Conservation (phyloP, 768 basidiomycete species). For the Naganishia kalamii region DNA sequence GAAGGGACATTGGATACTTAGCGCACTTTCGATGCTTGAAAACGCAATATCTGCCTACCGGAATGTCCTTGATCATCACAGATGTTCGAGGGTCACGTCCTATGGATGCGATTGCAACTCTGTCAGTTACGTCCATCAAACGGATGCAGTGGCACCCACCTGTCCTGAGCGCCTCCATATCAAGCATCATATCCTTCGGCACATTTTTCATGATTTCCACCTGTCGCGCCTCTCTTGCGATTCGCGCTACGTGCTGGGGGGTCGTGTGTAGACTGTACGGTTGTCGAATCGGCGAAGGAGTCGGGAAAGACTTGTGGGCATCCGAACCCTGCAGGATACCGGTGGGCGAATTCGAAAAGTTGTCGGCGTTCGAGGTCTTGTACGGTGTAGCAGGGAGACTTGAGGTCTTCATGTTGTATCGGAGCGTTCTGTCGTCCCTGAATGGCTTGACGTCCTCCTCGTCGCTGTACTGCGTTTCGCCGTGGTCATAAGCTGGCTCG, state of each 20-base stretch:
- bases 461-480: background rate
- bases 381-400: background rate
- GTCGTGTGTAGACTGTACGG: slow-evolving; percentile 4
- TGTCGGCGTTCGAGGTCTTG: background rate
- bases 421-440: background rate
- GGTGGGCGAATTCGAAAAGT: too few species aligned
- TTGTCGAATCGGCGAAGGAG: background rate
- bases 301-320: background rate
- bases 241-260: background rate
- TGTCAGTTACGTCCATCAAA: too few species aligned
- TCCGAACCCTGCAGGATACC: background rate
- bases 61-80: slow-evolving; percentile 46
- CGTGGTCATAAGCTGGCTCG: background rate
- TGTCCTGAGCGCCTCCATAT: slow-evolving; percentile 2
- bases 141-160: background rate
- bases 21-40: background rate
- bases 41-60: slow-evolving; percentile 26
- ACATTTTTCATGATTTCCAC: slow-evolving; percentile 15
- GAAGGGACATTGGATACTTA: background rate
- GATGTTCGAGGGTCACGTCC: slow-evolving; percentile 36
- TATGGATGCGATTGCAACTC: background rate
- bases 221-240: background rate
- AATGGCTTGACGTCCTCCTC: background rate
- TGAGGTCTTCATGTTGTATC: background rate
- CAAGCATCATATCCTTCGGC: slow-evolving; percentile 1